phyloP scores from a whole-genome alignment of 306 rosid species.

The Spatholobus suberectus region DNA sequence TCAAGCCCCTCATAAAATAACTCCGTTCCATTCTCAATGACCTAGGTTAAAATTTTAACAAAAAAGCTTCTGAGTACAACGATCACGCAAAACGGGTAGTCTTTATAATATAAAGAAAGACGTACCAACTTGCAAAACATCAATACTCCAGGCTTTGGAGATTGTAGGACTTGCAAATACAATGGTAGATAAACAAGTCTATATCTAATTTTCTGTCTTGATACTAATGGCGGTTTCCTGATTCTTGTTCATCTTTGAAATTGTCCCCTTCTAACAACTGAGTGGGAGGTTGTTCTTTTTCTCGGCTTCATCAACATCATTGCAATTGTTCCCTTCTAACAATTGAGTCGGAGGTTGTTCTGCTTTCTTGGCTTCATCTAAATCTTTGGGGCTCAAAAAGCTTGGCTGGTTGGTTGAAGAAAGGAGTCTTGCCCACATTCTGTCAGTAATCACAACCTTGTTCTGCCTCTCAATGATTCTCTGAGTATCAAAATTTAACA shows the following conservation, averaged over 20 bases:
- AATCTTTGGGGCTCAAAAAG: constrained; percentile 57
- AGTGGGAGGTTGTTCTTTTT: constrained; percentile 46
- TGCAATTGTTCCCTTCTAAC: constrained; percentile 47
- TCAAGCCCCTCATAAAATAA: neutral
- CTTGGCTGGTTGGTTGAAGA: constrained; percentile 77
- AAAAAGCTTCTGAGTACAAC: neutral
- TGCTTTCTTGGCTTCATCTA: constrained; percentile 50
- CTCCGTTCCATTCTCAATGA: constrained; percentile 20
- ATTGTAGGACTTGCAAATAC: constrained; percentile 16
- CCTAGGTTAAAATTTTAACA: neutral
- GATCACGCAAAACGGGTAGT: neutral
- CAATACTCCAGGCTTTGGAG: neutral
- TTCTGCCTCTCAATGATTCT: constrained; percentile 79
- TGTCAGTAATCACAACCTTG: constrained; percentile 82
- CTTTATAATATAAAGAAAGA: neutral
- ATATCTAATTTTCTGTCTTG: constrained; percentile 28
- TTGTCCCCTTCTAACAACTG: constrained; percentile 47
- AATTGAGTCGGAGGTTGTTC: constrained; percentile 47
- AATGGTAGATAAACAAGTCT: constrained; percentile 13
- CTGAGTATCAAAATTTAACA: constrained; percentile 52
- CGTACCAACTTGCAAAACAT: constrained; percentile 8
- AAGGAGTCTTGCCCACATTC: constrained; percentile 90
- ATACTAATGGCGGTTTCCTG: constrained; percentile 45
- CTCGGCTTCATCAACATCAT: constrained; percentile 43
- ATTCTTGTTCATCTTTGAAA: constrained; percentile 27